phyloP scores from a whole-genome alignment of 805 yeast species.

The Candida pseudoglaebosa region DNA sequence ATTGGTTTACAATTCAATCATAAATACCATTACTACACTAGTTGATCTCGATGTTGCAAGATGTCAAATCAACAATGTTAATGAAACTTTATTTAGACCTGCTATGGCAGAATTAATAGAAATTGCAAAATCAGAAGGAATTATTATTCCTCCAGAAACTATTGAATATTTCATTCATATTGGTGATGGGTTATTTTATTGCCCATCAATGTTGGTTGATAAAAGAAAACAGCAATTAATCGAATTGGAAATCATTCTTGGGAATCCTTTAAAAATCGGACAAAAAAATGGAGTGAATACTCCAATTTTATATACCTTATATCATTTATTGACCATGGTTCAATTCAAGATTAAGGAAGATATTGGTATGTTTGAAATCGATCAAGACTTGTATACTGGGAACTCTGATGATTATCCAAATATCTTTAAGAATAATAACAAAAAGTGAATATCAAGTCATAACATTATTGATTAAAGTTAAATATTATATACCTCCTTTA shows the following conservation, averaged over 20 bases:
- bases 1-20: slow-evolving; percentile 31
- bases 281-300: slow-evolving; percentile 38
- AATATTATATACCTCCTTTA: neutral
- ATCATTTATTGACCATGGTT: slow-evolving; percentile 53
- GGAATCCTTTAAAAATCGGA: slow-evolving; percentile 39
- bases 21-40: slow-evolving; percentile 33
- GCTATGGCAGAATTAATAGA: slow-evolving; percentile 65
- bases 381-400: slow-evolving; percentile 9
- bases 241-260: slow-evolving; percentile 39
- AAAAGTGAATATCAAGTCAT: neutral
- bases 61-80: slow-evolving; percentile 32
- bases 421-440: slow-evolving; percentile 9
- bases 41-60: slow-evolving; percentile 31
- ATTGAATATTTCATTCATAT: slow-evolving; percentile 50
- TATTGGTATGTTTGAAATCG: slow-evolving; percentile 31
- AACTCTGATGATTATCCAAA: slow-evolving; percentile 9
- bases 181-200: slow-evolving; percentile 39
- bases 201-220: slow-evolving; percentile 41
- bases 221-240: slow-evolving; percentile 32
- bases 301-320: slow-evolving; percentile 58
- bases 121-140: slow-evolving; percentile 69
- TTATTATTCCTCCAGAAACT: slow-evolving; percentile 45
- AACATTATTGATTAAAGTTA: no score
- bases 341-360: slow-evolving; percentile 62
- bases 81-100: slow-evolving; percentile 37